These are phyloP conservation scores for Kondoa subrosea DNA, from an alignment of 768 basidiomycete genomes.

Conservation along the genomic window DNA sequence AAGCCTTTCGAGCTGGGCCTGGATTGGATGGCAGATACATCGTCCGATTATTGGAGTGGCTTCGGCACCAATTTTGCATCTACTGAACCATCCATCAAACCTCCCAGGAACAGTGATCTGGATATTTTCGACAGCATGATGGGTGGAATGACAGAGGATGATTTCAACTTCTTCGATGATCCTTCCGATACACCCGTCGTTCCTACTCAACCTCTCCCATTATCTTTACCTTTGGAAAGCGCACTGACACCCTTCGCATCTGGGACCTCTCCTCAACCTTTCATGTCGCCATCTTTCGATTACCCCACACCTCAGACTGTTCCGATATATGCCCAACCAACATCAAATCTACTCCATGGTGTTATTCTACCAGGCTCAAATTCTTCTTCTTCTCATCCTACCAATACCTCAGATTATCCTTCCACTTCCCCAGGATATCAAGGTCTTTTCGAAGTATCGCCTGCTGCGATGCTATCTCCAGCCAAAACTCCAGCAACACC, in stretches of 20 bases:
- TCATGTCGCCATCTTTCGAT: constrained; percentile 23
- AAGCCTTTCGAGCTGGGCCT: not conserved
- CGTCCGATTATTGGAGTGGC: not conserved
- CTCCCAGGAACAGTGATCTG: constrained; percentile 37
- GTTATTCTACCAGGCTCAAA: constrained; percentile 34
- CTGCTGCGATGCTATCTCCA: constrained; percentile 27
- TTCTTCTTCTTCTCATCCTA: not conserved
- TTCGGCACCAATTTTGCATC: constrained; percentile 1
- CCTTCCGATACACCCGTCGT: constrained; percentile 10
- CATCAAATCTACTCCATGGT: not conserved
- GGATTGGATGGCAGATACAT: not conserved
- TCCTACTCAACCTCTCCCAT: constrained; percentile 5
- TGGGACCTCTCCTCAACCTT: constrained; percentile 17
- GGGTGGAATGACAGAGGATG: constrained; percentile 48
- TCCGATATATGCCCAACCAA: not conserved
- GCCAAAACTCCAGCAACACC: not conserved
- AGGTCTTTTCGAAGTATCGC: constrained; percentile 21
- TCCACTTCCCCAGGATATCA: constrained; percentile 1
- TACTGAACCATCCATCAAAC: constrained; percentile 16
- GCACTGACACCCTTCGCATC: not conserved
- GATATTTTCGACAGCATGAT: constrained; percentile 39
- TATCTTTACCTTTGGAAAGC: not conserved
- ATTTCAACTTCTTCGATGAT: constrained; percentile 70
- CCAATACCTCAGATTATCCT: not conserved
- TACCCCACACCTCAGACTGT: not conserved